Conservation (phyloP, 2,329 filamentous ascomycete genomes). For the Diplocarpon rosae region DNA sequence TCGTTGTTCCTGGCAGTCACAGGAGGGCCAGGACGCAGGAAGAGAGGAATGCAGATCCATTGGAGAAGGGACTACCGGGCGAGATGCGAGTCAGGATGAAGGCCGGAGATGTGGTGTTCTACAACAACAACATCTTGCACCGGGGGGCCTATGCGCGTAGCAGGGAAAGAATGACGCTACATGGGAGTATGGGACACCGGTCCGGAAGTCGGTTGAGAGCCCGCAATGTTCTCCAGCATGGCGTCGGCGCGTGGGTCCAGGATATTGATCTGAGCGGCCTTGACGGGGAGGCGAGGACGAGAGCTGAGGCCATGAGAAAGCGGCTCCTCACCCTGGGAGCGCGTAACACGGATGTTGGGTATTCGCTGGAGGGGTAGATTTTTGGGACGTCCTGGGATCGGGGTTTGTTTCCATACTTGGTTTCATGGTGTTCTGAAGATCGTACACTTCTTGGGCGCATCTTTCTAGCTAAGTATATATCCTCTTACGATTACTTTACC, state of each 20-base stretch:
- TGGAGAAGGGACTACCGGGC: conserved; percentile 47
- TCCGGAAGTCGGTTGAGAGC: conserved; percentile 45
- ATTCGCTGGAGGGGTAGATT: conserved; percentile 37
- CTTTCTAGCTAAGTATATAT: too few species aligned
- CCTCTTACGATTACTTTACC: too few species aligned
- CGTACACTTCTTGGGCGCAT: too few species aligned
- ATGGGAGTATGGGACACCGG: conserved; percentile 58
- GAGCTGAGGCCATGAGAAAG: conserved; percentile 53
- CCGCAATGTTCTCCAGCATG: conserved; percentile 66
- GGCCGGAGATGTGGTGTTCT: conserved; percentile 74
- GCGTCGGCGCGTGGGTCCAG: conserved; percentile 55
- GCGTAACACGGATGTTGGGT: conserved; percentile 51
- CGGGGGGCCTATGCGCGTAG: conserved; percentile 51
- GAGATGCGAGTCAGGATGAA: conserved; percentile 56
- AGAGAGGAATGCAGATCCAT: conserved; percentile 59
- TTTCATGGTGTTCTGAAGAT: too few species aligned
- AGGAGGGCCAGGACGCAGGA: conserved; percentile 53
- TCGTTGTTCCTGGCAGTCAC: conserved; percentile 73
- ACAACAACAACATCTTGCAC: conserved; percentile 82
- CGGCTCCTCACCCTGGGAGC: conserved; percentile 51
- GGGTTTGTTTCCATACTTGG: background rate
- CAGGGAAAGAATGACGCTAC: conserved; percentile 57
- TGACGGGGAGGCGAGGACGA: conserved; percentile 30
- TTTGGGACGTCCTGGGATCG: background rate
- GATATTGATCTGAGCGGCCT: conserved; percentile 42